Evolutionary conservation across 1,284 basidiomycete genomes (phyloP).

Genomic region (Ceratobasidium sp.): DNA sequence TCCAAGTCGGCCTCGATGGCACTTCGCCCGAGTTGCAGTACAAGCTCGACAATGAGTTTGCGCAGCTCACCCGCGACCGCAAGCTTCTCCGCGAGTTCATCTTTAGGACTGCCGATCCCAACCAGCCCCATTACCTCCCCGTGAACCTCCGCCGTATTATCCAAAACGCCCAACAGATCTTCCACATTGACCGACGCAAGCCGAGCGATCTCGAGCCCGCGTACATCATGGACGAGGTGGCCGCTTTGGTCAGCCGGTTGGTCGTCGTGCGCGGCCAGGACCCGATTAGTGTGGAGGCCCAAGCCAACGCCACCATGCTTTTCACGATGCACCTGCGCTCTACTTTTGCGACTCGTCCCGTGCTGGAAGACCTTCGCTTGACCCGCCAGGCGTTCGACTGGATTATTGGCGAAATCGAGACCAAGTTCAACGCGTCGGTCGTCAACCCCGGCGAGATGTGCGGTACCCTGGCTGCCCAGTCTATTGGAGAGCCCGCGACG

Average conservation of each 20-base stretch:
- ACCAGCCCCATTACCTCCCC: conserved; percentile 79
- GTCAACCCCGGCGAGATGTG: conserved; percentile 99
- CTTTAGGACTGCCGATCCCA: conserved; percentile 80
- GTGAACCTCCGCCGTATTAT: conserved; percentile 95
- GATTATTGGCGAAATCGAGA: conserved; percentile 95
- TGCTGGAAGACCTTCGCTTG: conserved; percentile 86
- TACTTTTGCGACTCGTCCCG: conserved; percentile 81
- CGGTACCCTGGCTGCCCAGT: conserved; percentile 96
- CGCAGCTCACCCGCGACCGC: conserved; percentile 79
- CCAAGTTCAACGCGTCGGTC: conserved; percentile 90
- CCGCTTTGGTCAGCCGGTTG: conserved; percentile 72
- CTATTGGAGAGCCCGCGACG: conserved; percentile 98
- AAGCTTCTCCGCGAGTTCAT: conserved; percentile 79
- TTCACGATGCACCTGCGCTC: conserved; percentile 95
- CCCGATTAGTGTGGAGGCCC: conserved; percentile 73
- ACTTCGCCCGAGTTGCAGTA: conserved; percentile 88
- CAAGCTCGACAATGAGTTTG: conserved; percentile 88
- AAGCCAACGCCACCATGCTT: conserved; percentile 87
- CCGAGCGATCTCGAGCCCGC: conserved; percentile 90
- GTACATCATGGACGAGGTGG: conserved; percentile 83
- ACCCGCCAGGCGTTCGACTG: conserved; percentile 95
- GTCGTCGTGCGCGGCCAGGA: conserved; percentile 90
- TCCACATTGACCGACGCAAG: conserved; percentile 94
- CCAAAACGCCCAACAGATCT: conserved; percentile 95
- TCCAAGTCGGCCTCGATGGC: conserved; percentile 95